Evolutionary conservation across 2,329 filamentous ascomycete species (phyloP).

Genomic region (Stagonosporopsis tanaceti): DNA sequence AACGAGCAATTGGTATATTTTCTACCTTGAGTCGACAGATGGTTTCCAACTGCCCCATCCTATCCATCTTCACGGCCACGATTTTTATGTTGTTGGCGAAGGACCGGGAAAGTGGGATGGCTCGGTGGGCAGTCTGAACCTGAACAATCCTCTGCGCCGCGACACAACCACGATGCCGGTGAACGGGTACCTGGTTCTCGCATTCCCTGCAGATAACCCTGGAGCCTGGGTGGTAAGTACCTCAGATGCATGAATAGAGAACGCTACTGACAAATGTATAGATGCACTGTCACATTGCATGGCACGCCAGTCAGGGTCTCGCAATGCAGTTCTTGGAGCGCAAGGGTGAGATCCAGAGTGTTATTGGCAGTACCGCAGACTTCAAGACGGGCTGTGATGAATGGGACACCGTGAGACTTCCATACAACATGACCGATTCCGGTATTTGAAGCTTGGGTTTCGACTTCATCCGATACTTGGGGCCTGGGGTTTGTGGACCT

Average conservation of each 20-base stretch:
- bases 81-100: slow-evolving; percentile 53
- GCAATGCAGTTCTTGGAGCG: slow-evolving; percentile 62
- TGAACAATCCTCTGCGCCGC: slow-evolving; percentile 50
- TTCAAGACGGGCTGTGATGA: slow-evolving; percentile 40
- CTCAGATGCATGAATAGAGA: too few species aligned
- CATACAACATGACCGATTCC: slow-evolving; percentile 46
- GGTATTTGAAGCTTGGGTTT: slow-evolving; percentile 30
- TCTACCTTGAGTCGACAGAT: slow-evolving; percentile 56
- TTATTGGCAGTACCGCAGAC: slow-evolving; percentile 29
- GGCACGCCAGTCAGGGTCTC: slow-evolving; percentile 52
- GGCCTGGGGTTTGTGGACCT: not conserved
- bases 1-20: slow-evolving; percentile 54
- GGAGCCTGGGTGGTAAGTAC: slow-evolving; percentile 49
- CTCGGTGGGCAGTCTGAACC: slow-evolving; percentile 40
- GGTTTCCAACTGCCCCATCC: slow-evolving; percentile 49
- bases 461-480: not conserved
- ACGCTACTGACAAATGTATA: not conserved
- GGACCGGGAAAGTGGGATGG: slow-evolving; percentile 49
- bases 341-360: slow-evolving; percentile 32
- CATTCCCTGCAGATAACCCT: slow-evolving; percentile 62
- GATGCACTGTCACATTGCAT: slow-evolving; percentile 49
- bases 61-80: slow-evolving; percentile 53
- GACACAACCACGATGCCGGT: slow-evolving; percentile 50
- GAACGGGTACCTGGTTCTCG: slow-evolving; percentile 58
- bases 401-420: slow-evolving; percentile 42